Base-by-base conservation (phyloP, 495 filamentous ascomycete species). In the Trypethelium eluteriae region DNA sequence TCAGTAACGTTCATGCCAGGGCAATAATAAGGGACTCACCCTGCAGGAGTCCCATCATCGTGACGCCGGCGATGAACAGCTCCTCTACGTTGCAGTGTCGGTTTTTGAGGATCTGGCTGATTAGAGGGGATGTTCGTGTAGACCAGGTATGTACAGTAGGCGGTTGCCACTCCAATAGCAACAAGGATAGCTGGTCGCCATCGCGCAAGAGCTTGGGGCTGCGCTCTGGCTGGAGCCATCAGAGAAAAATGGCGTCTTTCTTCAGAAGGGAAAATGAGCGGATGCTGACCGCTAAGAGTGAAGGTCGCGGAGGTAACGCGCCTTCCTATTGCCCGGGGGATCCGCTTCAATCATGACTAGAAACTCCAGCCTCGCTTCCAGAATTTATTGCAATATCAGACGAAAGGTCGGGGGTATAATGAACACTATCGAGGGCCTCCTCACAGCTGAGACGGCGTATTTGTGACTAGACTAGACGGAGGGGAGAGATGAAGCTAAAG, bases 61-160 rank as follows among this genome's bases (percentile, higher is more conserved):
- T 14, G 16, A 71, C 50, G 69, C 61, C 57, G 67, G 56, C 82
- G 79, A 64, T 83, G 82, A 49, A 85, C 67, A 2, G 86, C 86
- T 71, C 86, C 86, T 68, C 85, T 84, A 44, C 86, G 76, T 65
- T 81, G 86, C 6, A 88, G 74, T 18, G 39, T 34, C 2, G 11
- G 39, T 34, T 64, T 57, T 2, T 11, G 32, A 36, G 53, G 7
- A 59, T 59, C 53, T 35, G 66, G 39, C 38, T 63, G 41, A 18
- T 41, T 44, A 14, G 36, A 25, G 3, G 64, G 44, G 61, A 59
- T 11, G 39, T 50, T 56, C 16, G 36, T 67, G 68, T 73, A 75
- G n/a, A 74, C 34, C 35, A 65, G 59, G 67, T 73, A 76, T 16
- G 67, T 64, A 38, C 69, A 61, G 41, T 64, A 70, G 9, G 65